These are phyloP conservation scores for Talaromyces rugulosus DNA, from an alignment of 2,329 filamentous ascomycete genomes.

Conservation along the genomic window DNA sequence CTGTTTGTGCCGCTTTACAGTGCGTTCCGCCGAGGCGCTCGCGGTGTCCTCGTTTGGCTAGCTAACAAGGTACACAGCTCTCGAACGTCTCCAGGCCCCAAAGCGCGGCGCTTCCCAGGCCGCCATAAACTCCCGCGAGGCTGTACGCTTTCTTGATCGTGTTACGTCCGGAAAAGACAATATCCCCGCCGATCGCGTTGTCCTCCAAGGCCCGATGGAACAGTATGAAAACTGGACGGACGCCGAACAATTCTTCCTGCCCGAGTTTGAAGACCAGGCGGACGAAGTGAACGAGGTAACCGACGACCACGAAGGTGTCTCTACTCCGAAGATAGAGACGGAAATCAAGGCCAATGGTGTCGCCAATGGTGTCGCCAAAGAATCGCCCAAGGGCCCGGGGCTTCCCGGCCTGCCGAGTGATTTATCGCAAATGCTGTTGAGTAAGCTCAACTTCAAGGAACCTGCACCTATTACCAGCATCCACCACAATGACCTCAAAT, in stretches of 20 bases:
- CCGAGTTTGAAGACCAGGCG: conserved; percentile 40
- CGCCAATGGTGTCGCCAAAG: conserved; percentile 18
- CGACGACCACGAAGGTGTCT: not conserved
- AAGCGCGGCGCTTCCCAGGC: conserved; percentile 44
- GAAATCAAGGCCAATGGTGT: conserved; percentile 18
- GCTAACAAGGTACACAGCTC: conserved; percentile 27
- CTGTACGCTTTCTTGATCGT: conserved; percentile 49
- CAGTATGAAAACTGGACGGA: conserved; percentile 45
- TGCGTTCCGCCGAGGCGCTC: conserved; percentile 24
- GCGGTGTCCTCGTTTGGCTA: not conserved
- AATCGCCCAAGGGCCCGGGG: conserved; percentile 20
- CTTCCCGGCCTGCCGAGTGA: conserved; percentile 20
- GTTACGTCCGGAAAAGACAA: conserved; percentile 46
- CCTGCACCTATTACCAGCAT: conserved; percentile 28
- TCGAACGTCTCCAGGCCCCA: conserved; percentile 43
- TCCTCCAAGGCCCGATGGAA: conserved; percentile 48
- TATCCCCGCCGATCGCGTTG: conserved; percentile 38
- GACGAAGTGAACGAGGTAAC: conserved; percentile 21
- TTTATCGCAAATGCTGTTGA: conserved; percentile 45
- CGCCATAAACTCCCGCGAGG: conserved; percentile 49
- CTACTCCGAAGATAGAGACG: conserved; percentile 16
- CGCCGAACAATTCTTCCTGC: conserved; percentile 43
- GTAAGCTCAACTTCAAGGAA: conserved; percentile 45
- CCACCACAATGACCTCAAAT: conserved; percentile 8
- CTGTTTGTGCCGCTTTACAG: conserved; percentile 51